Evolutionary conservation across 2,329 filamentous ascomycete species (phyloP).

Genomic region (Corniculantispora saksenae): DNA sequence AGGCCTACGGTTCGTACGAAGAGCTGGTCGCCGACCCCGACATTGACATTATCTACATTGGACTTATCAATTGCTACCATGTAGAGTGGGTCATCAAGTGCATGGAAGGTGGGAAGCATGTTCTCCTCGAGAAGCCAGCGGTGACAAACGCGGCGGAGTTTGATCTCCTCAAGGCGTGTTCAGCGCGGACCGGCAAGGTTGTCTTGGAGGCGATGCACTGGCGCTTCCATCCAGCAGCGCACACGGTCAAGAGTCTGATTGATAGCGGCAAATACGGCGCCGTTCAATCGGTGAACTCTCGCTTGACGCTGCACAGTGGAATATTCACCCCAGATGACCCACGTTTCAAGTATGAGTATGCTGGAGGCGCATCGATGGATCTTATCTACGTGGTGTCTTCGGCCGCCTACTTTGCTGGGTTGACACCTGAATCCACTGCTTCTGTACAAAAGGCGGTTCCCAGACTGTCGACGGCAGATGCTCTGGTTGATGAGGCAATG

Average conservation of each 20-base stretch:
- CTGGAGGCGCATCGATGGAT: conserved; percentile 16
- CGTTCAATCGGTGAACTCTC: conserved; percentile 2
- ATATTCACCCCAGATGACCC: neutral
- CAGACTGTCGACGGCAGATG: neutral
- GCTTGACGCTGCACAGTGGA: conserved; percentile 7
- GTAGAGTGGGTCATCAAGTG: conserved; percentile 47
- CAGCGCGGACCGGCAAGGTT: conserved; percentile 20
- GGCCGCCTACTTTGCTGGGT: neutral
- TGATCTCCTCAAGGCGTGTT: conserved; percentile 47
- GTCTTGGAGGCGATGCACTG: conserved; percentile 23
- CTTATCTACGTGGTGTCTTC: conserved; percentile 15
- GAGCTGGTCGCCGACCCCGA: conserved; percentile 24
- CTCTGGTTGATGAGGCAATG: conserved; percentile 17
- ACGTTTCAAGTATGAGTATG: conserved; percentile 15
- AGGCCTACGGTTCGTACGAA: conserved; percentile 22
- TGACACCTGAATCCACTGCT: neutral
- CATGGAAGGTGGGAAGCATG: conserved; percentile 54
- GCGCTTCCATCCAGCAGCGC: conserved; percentile 19
- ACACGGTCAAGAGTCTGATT: conserved; percentile 4
- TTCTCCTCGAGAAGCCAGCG: conserved; percentile 56
- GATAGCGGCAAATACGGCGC: conserved; percentile 13
- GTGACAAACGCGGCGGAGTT: conserved; percentile 50
- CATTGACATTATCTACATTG: conserved; percentile 38
- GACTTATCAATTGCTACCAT: conserved; percentile 52
- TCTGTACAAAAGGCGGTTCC: neutral